Evolutionary conservation across 2,329 filamentous ascomycete species (phyloP).

Genomic region (Sporothrix globosa): DNA sequence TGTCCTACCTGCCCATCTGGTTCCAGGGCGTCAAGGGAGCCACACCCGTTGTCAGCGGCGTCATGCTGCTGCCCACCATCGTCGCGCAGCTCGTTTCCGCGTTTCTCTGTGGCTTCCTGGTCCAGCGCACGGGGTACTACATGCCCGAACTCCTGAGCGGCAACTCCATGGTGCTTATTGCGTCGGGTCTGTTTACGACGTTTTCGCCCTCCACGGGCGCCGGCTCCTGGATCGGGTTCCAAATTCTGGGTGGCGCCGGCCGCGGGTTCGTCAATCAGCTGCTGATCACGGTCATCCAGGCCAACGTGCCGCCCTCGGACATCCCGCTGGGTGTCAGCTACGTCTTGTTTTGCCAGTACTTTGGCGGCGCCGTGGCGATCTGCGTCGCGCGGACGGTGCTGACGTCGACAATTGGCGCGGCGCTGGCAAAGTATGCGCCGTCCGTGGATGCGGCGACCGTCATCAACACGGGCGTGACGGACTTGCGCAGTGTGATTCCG

Average conservation of each 20-base stretch:
- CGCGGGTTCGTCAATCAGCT: conserved; percentile 34
- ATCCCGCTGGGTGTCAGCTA: conserved; percentile 56
- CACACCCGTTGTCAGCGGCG: conserved; percentile 37
- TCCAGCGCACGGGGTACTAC: conserved; percentile 48
- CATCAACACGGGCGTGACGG: conserved; percentile 53
- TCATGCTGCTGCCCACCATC: conserved; percentile 35
- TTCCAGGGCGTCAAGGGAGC: conserved; percentile 43
- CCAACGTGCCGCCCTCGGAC: conserved; percentile 52
- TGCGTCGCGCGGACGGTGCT: conserved; percentile 69
- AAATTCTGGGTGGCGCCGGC: conserved; percentile 52
- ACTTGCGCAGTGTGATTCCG: conserved; percentile 29
- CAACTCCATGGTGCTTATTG: conserved; percentile 49
- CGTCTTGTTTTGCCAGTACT: conserved; percentile 64
- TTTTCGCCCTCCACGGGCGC: conserved; percentile 52
- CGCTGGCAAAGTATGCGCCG: conserved; percentile 52
- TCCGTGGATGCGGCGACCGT: conserved; percentile 54
- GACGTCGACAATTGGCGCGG: conserved; percentile 62
- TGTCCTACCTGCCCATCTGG: conserved; percentile 43
- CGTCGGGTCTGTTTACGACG: conserved; percentile 59
- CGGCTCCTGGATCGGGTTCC: conserved; percentile 61
- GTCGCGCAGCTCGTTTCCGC: conserved; percentile 31
- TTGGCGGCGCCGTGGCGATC: conserved; percentile 68
- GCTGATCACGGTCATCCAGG: conserved; percentile 56
- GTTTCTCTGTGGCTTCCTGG: conserved; percentile 31
- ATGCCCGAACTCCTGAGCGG: conserved; percentile 48